Base-by-base conservation (phyloP, 1,139 yeast genomes). In the Sugiyamaella xylanicola region DNA sequence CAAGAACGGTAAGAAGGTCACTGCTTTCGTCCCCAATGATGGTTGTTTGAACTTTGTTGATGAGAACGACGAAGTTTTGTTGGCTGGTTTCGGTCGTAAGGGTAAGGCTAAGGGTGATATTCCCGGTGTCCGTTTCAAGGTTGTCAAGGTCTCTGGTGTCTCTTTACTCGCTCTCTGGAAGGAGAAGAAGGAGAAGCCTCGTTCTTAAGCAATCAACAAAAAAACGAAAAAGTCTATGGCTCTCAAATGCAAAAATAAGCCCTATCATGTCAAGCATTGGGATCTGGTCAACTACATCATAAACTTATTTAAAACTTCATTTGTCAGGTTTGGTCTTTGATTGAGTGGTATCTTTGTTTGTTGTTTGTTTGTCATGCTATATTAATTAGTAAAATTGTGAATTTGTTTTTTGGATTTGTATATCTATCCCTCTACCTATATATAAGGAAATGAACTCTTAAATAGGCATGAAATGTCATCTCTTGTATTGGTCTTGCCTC, bases 81-180 rank as follows among this genome's bases (percentile, higher is more conserved):
- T 93, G 74, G 98, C 99, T 74, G 99, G 99, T 86, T 95, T 95
- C 90, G 99, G 99, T 89, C 91, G 99, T 85, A 93, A 96, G 87
- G 99, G 99, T 85, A 93, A 93, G 87, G 99, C 99, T 79, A 95
- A 95, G 96, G 99, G 99, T 87, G 99, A 93, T 91, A 92, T 93
- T 77, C 99, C 99, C 81, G 99, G 99, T 89, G 99, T 93, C 78
- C 92, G 99, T 87, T 93, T 93, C 90, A 93, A 93, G 90, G 98
- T 93, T 78, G 99, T 95, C 79, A 95, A 95, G 86, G 99, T 95
- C 73, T 90, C 99, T 72, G 99, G 99, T 88, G 99, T 95, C 76
- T 93, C 99, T 73, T 87, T 95, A 81, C 86, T 92, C 78, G 99
- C 99, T 77, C 87, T 95, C 81, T 95, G 97, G 98, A 93, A 92